Percentiles rank a stretch among this genome's conserved stretches.
These are phyloP conservation scores for Eimeria sp. DNA, from an alignment of 169 alveolate genomes.

Conservation along the genomic window DNA sequence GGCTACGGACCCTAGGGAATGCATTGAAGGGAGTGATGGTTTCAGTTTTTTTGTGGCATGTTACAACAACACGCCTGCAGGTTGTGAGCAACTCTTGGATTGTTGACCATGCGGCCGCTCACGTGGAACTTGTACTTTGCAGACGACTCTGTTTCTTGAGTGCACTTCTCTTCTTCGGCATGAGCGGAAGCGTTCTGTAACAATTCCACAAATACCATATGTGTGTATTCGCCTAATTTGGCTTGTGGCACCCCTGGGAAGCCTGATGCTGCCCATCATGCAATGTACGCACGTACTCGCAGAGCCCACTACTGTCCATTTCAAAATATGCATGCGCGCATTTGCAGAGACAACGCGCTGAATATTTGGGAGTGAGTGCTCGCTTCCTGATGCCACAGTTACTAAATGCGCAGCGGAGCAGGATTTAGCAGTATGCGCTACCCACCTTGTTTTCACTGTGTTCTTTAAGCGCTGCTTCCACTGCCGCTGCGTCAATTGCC, in stretches of 20 bases:
- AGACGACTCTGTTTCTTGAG: slow-evolving; percentile 27
- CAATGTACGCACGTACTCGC: background rate
- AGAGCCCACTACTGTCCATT: background rate
- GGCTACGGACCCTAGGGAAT: background rate
- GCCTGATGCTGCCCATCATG: background rate
- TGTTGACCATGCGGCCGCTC: slow-evolving; percentile 11
- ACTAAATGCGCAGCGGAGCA: background rate
- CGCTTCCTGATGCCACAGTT: background rate
- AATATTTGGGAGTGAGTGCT: background rate
- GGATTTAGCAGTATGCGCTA: background rate
- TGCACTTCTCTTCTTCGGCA: background rate
- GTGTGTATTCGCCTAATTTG: background rate
- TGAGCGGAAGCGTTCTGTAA: background rate
- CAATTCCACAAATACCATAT: background rate
- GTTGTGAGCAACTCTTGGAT: background rate
- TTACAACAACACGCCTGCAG: background rate
- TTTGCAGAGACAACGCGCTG: background rate
- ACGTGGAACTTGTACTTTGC: slow-evolving; percentile 35
- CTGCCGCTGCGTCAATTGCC: slow-evolving; percentile 52
- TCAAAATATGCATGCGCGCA: background rate
- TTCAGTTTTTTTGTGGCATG: background rate
- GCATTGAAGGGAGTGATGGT: background rate
- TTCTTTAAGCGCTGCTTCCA: slow-evolving; percentile 52
- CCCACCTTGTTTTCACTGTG: slow-evolving; percentile 36
- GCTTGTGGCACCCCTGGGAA: background rate